Evolutionary conservation across 345 rosid species (phyloP), one percentile per base, ranked within the genome.

Genomic region (Populus pruinosa): DNA sequence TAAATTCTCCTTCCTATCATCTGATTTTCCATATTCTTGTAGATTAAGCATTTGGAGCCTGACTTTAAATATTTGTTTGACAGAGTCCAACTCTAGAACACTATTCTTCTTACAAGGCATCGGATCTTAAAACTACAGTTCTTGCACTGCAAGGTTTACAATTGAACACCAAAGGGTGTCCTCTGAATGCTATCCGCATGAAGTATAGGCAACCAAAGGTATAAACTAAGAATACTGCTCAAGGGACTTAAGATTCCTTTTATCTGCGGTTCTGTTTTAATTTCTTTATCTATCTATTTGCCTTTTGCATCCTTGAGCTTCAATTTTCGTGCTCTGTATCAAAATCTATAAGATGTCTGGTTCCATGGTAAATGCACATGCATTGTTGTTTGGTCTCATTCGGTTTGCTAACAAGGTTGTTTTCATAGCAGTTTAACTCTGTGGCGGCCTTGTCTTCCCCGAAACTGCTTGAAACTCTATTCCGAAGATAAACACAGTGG

Each of bases 1-100:
- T 69, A 88, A 75, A 72, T 70, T 81, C 79, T 71, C 78, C 71
- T 75, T 70, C 36, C 63, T 49, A 50, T 62, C 43, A 38, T 69
- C 66, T 41, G 76, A 50, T 61, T 18, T 38, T 33, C 47, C 29
- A 14, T 41, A 6, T 61, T 44, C 39, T 85, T 69, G 38, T 69
- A 72, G 73, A 39, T 66, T 68, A 21, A 10, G 43, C 53, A 59
- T 49, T 43, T 31, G 25, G 71, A 62, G 64, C 17, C 79, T 81
- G 59, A 80, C 59, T n/a, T 36, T 2, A 8, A 35, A 76, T 9
- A 35, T 23, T 5, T 21, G 21, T 73, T 56, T 76, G n/a, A n/a
- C 88, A 91, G 98, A 93, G 87, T 87, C 80, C 87, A 29, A 93
- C 98, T 14, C 87, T 93, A n/a, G 97, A 93, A 79, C 87, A 89